Evolutionary conservation across 257 asterid species (phyloP), one percentile per base, ranked within the genome.

Genomic region (Asclepias syriaca): DNA sequence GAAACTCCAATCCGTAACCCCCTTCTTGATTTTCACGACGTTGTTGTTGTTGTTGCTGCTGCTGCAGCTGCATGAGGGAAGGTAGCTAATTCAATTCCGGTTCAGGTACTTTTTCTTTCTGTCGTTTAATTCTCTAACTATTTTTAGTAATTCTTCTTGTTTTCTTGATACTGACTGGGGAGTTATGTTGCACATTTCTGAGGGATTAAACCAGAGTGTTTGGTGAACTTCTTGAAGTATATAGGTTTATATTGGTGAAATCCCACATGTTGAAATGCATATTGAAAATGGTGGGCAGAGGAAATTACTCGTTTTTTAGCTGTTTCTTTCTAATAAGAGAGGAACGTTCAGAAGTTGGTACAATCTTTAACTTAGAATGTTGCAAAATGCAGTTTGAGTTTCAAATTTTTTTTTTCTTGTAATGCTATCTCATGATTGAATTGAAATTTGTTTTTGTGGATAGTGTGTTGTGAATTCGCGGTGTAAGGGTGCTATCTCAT

Each of bases 11-110:
- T 56, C 65, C 48, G 8, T 40, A 27, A 61, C 53, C 65, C 53
- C 65, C 68, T 37, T 29, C 40, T 64, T 37, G 68, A 64, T 64
- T 64, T 64, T 15, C 68, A 63, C 68, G 68, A 64, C 49, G n/a
- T 6, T 6, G 48, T 45, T 58, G 37, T 37, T 58, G 37, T 37
- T 34, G 66, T 46, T 57, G 27, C 27, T 24, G 27, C 27, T 0
- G 27, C 27, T 24, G 27, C 27, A 24, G 37, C 64, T 14, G 66
- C 11, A 12, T 73, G 58, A 53, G 40, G 37, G 19, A 29, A 74
- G 3, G 4, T 29, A 46, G 15, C 68, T 22, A 16, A 18, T 53
- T 32, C 64, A 45, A 21, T 29, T 59, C 51, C 48, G 19, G 21
- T 6, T 21, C 65, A 49, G 78, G 78, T 75, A 37, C 70, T 57